Conservation (phyloP, 306 rosid species). For the Dryas alaskensis region DNA sequence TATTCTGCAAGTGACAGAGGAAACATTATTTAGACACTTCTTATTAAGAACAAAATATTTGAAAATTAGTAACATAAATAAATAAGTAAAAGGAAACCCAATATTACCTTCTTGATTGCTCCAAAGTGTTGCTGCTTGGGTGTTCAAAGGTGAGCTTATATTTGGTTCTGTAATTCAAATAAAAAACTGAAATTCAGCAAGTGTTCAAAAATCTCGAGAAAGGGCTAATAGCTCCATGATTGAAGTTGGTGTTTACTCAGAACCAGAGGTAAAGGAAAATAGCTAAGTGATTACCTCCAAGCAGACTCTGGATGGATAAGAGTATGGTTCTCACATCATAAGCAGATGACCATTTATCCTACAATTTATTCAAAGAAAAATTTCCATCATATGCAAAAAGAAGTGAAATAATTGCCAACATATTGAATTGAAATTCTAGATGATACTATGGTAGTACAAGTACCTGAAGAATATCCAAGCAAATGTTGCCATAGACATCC, state of each 20-base stretch:
- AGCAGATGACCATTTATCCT: conserved; percentile 92
- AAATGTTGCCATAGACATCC: conserved; percentile 75
- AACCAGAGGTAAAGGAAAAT: too few relatives aligned
- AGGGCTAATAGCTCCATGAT: neutral
- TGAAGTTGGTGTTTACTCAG: too few relatives aligned
- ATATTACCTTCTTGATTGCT: conserved; percentile 80
- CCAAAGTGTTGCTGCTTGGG: conserved; percentile 96
- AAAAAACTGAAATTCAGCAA: neutral
- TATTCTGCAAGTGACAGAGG: conserved; percentile 50
- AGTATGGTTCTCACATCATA: conserved; percentile 80
- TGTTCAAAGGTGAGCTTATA: conserved; percentile 84
- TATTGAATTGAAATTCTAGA: neutral
- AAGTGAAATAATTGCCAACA: neutral
- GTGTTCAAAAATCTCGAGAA: neutral
- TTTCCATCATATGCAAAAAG: neutral
- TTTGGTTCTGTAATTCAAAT: conserved; percentile 60
- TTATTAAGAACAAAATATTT: neutral
- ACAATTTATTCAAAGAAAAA: neutral
- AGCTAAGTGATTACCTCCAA: conserved; percentile 56
- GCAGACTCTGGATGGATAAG: conserved; percentile 77
- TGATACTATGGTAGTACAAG: neutral
- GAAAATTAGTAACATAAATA: neutral
- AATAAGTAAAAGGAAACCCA: neutral
- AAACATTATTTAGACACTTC: conserved; percentile 11
- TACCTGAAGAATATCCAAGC: conserved; percentile 99